phyloP scores from a whole-genome alignment of 139 green algal species.

The Micromonas commoda region DNA sequence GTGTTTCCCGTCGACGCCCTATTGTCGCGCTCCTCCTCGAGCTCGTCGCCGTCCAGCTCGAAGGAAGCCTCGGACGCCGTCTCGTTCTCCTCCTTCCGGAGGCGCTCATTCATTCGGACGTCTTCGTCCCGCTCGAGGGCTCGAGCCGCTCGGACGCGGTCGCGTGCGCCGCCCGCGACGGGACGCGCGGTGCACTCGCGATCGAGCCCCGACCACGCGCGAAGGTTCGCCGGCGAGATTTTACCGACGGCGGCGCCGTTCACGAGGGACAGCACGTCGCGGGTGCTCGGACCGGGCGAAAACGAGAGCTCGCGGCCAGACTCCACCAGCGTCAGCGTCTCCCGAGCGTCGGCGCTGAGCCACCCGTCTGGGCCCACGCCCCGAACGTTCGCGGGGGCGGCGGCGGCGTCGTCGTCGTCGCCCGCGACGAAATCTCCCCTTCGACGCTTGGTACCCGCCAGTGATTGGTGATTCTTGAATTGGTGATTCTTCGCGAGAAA shows the following conservation, averaged over 20 bases:
- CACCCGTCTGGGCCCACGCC: too few relatives aligned
- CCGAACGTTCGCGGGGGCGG: neutral
- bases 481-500: too few relatives aligned
- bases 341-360: neutral
- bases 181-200: neutral
- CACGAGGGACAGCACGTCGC: neutral
- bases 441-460: too few relatives aligned
- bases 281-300: neutral
- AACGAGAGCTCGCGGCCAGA: neutral
- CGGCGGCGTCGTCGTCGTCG: too few relatives aligned
- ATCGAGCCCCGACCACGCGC: too few relatives aligned
- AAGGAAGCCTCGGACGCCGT: too few relatives aligned
- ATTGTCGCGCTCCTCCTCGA: neutral
- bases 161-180: neutral
- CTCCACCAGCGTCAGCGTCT: neutral
- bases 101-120: neutral
- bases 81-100: neutral
- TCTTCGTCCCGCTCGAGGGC: slow-evolving; percentile 1
- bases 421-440: too few relatives aligned
- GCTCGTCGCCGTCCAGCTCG: neutral
- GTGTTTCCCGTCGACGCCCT: too few relatives aligned
- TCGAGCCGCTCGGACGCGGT: neutral
- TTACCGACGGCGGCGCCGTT: too few relatives aligned
- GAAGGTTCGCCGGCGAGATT: too few relatives aligned
- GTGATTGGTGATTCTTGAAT: too few relatives aligned